Evolutionary conservation across 75 land plant species (phyloP).

Genomic region (Pinus albicaulis): DNA sequence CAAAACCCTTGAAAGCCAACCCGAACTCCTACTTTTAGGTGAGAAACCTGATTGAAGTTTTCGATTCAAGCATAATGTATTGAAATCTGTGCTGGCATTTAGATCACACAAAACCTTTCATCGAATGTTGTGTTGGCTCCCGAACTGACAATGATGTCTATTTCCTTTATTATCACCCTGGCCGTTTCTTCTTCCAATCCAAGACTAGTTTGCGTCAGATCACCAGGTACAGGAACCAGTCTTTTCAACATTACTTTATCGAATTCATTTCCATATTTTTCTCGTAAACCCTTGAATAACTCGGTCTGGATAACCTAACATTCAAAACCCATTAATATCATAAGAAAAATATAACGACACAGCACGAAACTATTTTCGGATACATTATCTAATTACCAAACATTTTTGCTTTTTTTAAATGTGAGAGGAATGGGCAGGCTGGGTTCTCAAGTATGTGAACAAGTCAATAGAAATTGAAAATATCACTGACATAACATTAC

Average conservation of each 20-base stretch:
- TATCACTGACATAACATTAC: no score
- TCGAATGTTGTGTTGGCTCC: conserved; percentile 46
- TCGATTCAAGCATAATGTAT: no score
- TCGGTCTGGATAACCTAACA: conserved; percentile 21
- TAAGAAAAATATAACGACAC: neutral
- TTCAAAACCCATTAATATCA: neutral
- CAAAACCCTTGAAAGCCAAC: no score
- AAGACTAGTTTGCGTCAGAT: conserved; percentile 19
- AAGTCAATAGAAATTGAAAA: no score
- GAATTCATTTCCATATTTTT: conserved; percentile 13
- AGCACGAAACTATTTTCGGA: neutral
- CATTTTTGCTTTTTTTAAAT: no score
- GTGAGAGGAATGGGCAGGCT: no score
- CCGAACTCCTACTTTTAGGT: no score
- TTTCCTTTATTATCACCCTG: conserved; percentile 1
- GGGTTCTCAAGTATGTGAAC: no score
- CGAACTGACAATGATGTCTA: conserved; percentile 38
- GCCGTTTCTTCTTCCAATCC: conserved; percentile 18
- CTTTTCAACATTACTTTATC: conserved; percentile 19
- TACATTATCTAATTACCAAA: no score
- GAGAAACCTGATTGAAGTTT: no score
- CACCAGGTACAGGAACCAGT: conserved; percentile 30
- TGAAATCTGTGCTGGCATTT: no score
- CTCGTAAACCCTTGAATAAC: conserved; percentile 22
- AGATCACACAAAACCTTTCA: conserved; percentile 23